These are phyloP conservation scores for Brassica hybrid DNA, from an alignment of 441 rosid species.

Conservation along the genomic window DNA sequence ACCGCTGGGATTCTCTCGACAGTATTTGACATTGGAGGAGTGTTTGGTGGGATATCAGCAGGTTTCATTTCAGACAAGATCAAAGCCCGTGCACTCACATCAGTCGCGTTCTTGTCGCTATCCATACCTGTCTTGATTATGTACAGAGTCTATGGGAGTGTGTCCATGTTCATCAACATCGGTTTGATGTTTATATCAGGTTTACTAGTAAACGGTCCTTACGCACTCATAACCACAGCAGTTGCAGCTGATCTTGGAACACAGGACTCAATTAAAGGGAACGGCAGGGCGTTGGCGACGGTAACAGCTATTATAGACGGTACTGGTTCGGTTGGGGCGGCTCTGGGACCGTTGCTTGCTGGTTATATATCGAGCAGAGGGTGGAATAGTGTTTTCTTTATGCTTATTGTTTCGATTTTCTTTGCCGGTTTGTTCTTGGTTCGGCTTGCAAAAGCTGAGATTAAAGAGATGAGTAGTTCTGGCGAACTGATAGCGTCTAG, in stretches of 20 bases:
- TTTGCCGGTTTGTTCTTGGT: slow-evolving; percentile 67
- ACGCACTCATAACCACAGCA: slow-evolving; percentile 84
- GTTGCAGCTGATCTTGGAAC: slow-evolving; percentile 97
- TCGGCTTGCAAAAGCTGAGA: slow-evolving; percentile 67
- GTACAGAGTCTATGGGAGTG: slow-evolving; percentile 74
- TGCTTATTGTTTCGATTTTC: slow-evolving; percentile 70
- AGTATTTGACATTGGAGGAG: slow-evolving; percentile 84
- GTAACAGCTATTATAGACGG: slow-evolving; percentile 93
- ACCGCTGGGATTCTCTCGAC: slow-evolving; percentile 88
- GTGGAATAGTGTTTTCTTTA: slow-evolving; percentile 83
- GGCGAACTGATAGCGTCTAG: slow-evolving; percentile 38
- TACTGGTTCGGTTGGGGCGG: slow-evolving; percentile 95
- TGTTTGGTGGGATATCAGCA: slow-evolving; percentile 79
- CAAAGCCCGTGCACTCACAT: slow-evolving; percentile 84
- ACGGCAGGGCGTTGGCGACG: slow-evolving; percentile 83
- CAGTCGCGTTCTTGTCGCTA: slow-evolving; percentile 63
- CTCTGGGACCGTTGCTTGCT: slow-evolving; percentile 80
- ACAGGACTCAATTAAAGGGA: slow-evolving; percentile 74
- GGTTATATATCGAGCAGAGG: slow-evolving; percentile 82
- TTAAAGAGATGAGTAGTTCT: slow-evolving; percentile 47
- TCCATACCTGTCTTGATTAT: slow-evolving; percentile 79
- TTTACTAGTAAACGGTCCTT: slow-evolving; percentile 89
- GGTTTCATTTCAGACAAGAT: slow-evolving; percentile 79
- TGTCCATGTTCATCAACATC: slow-evolving; percentile 65
- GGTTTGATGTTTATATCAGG: slow-evolving; percentile 78